phyloP scores from a whole-genome alignment of 2,329 filamentous ascomycete genomes.

The Xylaria sp. region DNA sequence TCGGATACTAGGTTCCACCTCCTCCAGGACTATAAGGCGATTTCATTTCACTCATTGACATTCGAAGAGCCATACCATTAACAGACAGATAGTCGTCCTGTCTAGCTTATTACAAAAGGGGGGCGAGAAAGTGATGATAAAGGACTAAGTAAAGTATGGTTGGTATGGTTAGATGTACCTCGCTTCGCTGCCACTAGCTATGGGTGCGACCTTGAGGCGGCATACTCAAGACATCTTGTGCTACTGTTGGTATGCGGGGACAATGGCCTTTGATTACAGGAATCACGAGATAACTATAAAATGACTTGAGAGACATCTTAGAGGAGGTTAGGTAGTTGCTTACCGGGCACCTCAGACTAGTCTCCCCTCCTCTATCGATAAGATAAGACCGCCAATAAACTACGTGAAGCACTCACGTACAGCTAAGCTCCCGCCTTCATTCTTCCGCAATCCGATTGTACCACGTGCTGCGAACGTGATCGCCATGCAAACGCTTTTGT shows the following conservation, averaged over 20 bases:
- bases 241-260: background rate
- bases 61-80: background rate
- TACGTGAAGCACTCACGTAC: slow-evolving; percentile 11
- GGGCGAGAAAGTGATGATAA: background rate
- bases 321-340: background rate
- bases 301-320: background rate
- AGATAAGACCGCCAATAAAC: slow-evolving; percentile 24
- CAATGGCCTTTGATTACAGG: slow-evolving; percentile 7
- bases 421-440: slow-evolving; percentile 3
- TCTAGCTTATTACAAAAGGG: slow-evolving; percentile 1
- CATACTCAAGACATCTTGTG: background rate
- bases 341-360: background rate
- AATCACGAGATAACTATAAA: slow-evolving; percentile 6
- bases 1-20: slow-evolving; percentile 60
- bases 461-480: slow-evolving; percentile 6
- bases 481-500: slow-evolving; percentile 29
- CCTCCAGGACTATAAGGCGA: slow-evolving; percentile 62
- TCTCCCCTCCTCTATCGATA: slow-evolving; percentile 23
- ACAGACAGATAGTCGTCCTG: background rate
- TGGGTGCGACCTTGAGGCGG: slow-evolving; percentile 6
- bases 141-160: slow-evolving; percentile 5
- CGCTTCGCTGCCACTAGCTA: slow-evolving; percentile 22
- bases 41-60: background rate
- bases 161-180: slow-evolving; percentile 20
- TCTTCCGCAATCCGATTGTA: slow-evolving; percentile 5